Conservation (phyloP, 2,329 filamentous ascomycete genomes). For the Curvularia sp. region DNA sequence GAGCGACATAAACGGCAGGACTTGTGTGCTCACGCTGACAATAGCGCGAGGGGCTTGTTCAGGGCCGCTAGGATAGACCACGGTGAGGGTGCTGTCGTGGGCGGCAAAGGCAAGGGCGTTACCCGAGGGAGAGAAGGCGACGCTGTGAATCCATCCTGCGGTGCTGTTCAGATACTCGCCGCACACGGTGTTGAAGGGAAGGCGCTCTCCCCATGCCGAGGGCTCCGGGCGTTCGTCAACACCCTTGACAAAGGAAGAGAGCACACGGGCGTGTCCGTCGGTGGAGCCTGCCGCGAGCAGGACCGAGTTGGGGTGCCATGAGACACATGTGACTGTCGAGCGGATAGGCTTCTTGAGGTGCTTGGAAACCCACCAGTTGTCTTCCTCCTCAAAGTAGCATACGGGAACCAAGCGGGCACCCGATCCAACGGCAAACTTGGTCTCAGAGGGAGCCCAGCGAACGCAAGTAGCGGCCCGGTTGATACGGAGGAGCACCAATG, state of each 20-base stretch:
- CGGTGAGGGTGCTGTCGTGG: slow-evolving; percentile 95
- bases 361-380: slow-evolving; percentile 99
- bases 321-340: slow-evolving; percentile 92
- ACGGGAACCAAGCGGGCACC: slow-evolving; percentile 94
- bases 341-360: slow-evolving; percentile 99
- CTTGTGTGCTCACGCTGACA: slow-evolving; percentile 85
- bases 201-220: slow-evolving; percentile 88
- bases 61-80: slow-evolving; percentile 91
- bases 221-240: slow-evolving; percentile 86
- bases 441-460: slow-evolving; percentile 95
- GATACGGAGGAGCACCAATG: slow-evolving; percentile 93
- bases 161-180: slow-evolving; percentile 96
- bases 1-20: slow-evolving; percentile 89
- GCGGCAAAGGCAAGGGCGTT: slow-evolving; percentile 92
- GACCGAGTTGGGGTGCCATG: slow-evolving; percentile 98
- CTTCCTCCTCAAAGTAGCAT: slow-evolving; percentile 99
- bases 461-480: slow-evolving; percentile 96
- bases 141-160: slow-evolving; percentile 94
- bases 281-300: slow-evolving; percentile 95
- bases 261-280: slow-evolving; percentile 92
- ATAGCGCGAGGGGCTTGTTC: slow-evolving; percentile 92
- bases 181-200: slow-evolving; percentile 98
- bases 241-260: slow-evolving; percentile 96
- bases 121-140: slow-evolving; percentile 90
- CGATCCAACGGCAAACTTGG: slow-evolving; percentile 96